These are phyloP conservation scores for Erodium maritimum DNA, from an alignment of 345 rosid species.

Conservation along the genomic window DNA sequence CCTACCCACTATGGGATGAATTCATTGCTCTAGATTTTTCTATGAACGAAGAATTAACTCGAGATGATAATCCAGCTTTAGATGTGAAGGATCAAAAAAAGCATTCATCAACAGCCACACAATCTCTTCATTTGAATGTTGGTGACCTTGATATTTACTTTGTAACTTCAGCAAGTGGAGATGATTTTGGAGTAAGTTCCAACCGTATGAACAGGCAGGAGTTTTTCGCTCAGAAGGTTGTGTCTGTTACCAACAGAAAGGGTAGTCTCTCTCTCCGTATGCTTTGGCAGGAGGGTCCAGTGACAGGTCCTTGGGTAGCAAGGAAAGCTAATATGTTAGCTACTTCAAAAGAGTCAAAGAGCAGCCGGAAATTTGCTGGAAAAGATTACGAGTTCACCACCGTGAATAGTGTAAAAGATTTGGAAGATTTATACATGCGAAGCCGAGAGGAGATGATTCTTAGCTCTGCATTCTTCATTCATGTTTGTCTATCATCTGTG, in stretches of 20 bases:
- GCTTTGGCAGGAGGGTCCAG: neutral
- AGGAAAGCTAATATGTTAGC: neutral
- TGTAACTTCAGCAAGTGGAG: conserved; percentile 32
- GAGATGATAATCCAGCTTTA: conserved; percentile 10
- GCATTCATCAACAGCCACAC: conserved; percentile 25
- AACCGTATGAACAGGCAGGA: conserved; percentile 17
- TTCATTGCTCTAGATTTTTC: conserved; percentile 61
- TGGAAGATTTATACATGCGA: conserved; percentile 40
- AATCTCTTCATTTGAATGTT: conserved; percentile 41
- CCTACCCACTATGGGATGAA: conserved; percentile 38
- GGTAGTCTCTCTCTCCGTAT: conserved; percentile 5
- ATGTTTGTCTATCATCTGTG: conserved; percentile 40
- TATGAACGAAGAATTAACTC: conserved; percentile 19
- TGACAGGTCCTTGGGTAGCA: neutral
- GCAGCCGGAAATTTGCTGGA: neutral
- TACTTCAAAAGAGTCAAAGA: neutral
- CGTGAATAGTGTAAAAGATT: conserved; percentile 20
- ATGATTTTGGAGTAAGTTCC: conserved; percentile 19
- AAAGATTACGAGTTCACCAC: neutral
- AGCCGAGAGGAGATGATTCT: conserved; percentile 47
- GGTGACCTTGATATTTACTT: conserved; percentile 50
- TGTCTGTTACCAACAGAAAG: conserved; percentile 34
- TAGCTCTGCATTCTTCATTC: conserved; percentile 55
- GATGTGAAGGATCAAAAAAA: conserved; percentile 26
- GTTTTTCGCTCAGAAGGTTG: conserved; percentile 39